Percentiles rank a stretch among this genome's conserved stretches.
These are phyloP conservation scores for Fraxinus sp. DNA, from an alignment of 305 asterid genomes.

Conservation along the genomic window DNA sequence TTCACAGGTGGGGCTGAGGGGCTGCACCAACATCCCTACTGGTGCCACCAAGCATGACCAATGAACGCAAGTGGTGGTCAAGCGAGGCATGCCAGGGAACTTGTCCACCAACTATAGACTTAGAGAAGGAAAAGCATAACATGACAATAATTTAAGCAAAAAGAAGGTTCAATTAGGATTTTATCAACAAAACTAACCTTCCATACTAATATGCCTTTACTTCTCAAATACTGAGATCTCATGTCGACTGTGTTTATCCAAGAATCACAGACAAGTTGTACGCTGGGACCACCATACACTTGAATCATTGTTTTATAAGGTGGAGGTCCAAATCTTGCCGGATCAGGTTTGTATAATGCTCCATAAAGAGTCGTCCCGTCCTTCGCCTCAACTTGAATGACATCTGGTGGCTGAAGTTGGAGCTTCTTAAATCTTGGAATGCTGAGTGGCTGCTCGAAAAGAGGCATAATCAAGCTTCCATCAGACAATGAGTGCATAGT, in stretches of 20 bases:
- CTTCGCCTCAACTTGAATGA: constrained; percentile 55
- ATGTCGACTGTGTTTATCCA: constrained; percentile 87
- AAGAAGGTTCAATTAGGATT: not conserved
- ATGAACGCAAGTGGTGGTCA: not conserved
- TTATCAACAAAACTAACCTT: constrained; percentile 50
- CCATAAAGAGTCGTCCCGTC: constrained; percentile 79
- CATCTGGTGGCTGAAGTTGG: constrained; percentile 69
- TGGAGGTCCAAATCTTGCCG: constrained; percentile 75
- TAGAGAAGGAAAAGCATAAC: not conserved
- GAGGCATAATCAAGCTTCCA: constrained; percentile 55
- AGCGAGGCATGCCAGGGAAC: not conserved
- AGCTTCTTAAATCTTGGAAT: constrained; percentile 50
- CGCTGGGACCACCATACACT: constrained; percentile 92
- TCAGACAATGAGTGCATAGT: constrained; percentile 60
- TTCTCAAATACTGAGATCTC: constrained; percentile 85
- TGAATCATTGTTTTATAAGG: constrained; percentile 90
- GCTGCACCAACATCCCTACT: not conserved
- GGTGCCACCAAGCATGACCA: not conserved
- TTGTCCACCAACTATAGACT: not conserved
- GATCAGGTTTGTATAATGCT: constrained; percentile 73
- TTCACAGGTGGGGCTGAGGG: not conserved
- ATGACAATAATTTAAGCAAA: constrained; percentile 12
- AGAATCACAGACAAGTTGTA: constrained; percentile 76
- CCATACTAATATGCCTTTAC: constrained; percentile 91
- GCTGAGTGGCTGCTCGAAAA: constrained; percentile 55